These are phyloP conservation scores for Insectozyma bohioensis DNA, from an alignment of 1,139 yeast species.

Conservation along the genomic window DNA sequence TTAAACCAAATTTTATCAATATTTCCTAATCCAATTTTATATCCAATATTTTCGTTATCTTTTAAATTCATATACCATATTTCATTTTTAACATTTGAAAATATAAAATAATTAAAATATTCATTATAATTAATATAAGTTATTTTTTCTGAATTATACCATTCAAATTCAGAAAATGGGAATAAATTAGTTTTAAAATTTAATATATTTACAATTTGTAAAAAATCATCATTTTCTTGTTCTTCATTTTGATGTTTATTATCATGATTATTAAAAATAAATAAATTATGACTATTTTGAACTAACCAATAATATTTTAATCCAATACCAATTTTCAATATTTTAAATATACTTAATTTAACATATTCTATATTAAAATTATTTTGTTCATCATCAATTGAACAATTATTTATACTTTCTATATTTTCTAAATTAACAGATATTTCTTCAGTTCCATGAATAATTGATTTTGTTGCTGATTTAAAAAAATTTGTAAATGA, in stretches of 20 bases:
- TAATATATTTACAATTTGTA: slow-evolving; percentile 38
- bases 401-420: slow-evolving; percentile 34
- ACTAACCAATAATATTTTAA: slow-evolving; percentile 37
- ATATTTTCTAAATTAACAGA: slow-evolving; percentile 34
- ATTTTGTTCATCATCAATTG: slow-evolving; percentile 32
- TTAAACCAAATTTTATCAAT: slow-evolving; percentile 20
- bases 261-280: slow-evolving; percentile 29
- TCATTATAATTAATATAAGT: slow-evolving; percentile 25
- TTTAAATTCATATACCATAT: slow-evolving; percentile 29
- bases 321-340: slow-evolving; percentile 38
- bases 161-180: slow-evolving; percentile 27
- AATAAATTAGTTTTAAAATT: slow-evolving; percentile 32
- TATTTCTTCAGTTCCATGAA: slow-evolving; percentile 24
- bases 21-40: slow-evolving; percentile 14
- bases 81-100: slow-evolving; percentile 29
- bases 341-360: slow-evolving; percentile 31
- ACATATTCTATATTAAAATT: slow-evolving; percentile 28
- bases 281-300: slow-evolving; percentile 39
- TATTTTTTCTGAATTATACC: slow-evolving; percentile 29
- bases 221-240: slow-evolving; percentile 14
- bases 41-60: slow-evolving; percentile 16
- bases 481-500: slow-evolving; percentile 31
- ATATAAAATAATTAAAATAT: slow-evolving; percentile 30
- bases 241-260: slow-evolving; percentile 13
- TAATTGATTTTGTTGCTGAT: slow-evolving; percentile 36